A percentile compares a stretch with the other conserved stretches of the same genome.
Conservation (phyloP, 2,329 filamentous ascomycete genomes). For the Neurospora sp. region DNA sequence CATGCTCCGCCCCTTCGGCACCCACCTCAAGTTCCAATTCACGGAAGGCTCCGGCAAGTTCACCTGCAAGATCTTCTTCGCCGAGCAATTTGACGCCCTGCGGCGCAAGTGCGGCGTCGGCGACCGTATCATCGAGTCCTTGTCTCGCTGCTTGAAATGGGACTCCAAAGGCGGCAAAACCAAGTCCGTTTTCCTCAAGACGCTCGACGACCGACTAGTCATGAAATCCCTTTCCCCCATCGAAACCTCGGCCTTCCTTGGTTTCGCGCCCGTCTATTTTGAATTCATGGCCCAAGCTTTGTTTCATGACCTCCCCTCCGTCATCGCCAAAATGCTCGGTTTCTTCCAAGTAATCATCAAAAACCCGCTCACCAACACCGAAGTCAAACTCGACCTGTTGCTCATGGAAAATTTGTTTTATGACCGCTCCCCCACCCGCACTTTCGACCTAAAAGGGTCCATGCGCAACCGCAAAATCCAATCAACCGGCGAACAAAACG, state of each 20-base stretch:
- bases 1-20: slow-evolving; percentile 73
- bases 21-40: slow-evolving; percentile 93
- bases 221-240: slow-evolving; percentile 84
- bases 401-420: slow-evolving; percentile 99
- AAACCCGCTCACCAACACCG: slow-evolving; percentile 80
- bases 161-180: slow-evolving; percentile 97
- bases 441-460: slow-evolving; percentile 92
- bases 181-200: slow-evolving; percentile 95
- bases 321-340: slow-evolving; percentile 98
- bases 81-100: slow-evolving; percentile 93
- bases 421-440: slow-evolving; percentile 78
- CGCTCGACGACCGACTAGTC: slow-evolving; percentile 85
- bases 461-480: slow-evolving; percentile 99
- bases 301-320: slow-evolving; percentile 89
- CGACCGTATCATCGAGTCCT: slow-evolving; percentile 87
- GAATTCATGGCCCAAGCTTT: slow-evolving; percentile 93
- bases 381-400: slow-evolving; percentile 88
- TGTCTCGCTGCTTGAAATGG: slow-evolving; percentile 94
- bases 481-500: slow-evolving; percentile 88
- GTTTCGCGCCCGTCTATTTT: slow-evolving; percentile 95
- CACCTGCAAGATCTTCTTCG: slow-evolving; percentile 97
- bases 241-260: slow-evolving; percentile 87
- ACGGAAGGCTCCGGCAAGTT: slow-evolving; percentile 87
- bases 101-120: slow-evolving; percentile 86
- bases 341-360: slow-evolving; percentile 98